Evolutionary conservation across 306 rosid genomes (phyloP).

Genomic region (Elaeagnus macrophylla): DNA sequence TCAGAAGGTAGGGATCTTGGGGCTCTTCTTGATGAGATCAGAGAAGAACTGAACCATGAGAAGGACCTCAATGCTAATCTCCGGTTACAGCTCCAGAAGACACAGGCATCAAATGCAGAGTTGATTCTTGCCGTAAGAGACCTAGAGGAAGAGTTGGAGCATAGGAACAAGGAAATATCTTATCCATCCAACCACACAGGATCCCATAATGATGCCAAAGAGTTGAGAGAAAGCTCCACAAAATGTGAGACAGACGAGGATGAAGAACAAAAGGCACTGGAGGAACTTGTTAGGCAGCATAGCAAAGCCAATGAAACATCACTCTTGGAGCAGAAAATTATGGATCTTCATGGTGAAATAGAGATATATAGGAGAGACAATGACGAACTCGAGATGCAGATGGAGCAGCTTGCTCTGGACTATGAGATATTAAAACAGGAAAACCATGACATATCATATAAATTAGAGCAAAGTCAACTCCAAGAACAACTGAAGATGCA

Average conservation of each 20-base stretch:
- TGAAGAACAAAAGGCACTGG: conserved; percentile 73
- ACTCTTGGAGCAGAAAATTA: conserved; percentile 54
- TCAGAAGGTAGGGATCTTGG: conserved; percentile 50
- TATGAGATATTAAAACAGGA: conserved; percentile 94
- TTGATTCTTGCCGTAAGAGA: conserved; percentile 75
- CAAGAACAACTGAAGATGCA: conserved; percentile 78
- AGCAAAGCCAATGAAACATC: conserved; percentile 41
- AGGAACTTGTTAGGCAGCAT: conserved; percentile 56
- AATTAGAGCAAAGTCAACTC: conserved; percentile 79
- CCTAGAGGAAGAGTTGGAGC: conserved; percentile 75
- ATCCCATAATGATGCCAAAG: conserved; percentile 22
- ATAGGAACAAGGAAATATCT: conserved; percentile 37
- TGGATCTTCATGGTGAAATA: conserved; percentile 68
- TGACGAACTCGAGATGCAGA: conserved; percentile 90
- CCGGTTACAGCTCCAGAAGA: conserved; percentile 69
- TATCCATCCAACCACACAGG: conserved; percentile 8
- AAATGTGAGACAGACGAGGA: conserved; percentile 46
- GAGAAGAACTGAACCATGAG: conserved; percentile 69
- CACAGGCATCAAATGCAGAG: conserved; percentile 81
- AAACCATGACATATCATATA: conserved; percentile 68
- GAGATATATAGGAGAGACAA: conserved; percentile 79
- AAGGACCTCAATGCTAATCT: conserved; percentile 68
- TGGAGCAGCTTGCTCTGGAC: conserved; percentile 97
- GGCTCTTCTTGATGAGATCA: conserved; percentile 65
- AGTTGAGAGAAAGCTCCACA: conserved; percentile 24